Evolutionary conservation across 352 stramenopile species (phyloP).

Genomic region (Phytophthora citrophthora): DNA sequence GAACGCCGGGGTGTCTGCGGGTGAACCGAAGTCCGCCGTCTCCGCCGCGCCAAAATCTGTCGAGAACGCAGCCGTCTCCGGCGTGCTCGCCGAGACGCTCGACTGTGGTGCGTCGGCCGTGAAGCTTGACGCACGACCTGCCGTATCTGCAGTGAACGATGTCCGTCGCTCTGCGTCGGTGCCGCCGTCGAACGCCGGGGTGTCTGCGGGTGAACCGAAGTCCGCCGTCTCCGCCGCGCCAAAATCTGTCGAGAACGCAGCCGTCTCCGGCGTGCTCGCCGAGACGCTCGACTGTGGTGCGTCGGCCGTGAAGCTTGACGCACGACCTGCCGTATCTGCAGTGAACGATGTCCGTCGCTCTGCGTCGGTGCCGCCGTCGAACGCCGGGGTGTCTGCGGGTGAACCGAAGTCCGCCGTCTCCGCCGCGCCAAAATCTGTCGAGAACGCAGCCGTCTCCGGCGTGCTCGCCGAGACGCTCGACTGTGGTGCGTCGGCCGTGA

Average conservation of each 20-base stretch:
- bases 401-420: background rate
- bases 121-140: background rate
- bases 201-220: background rate
- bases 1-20: background rate
- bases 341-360: background rate
- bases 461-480: background rate
- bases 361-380: background rate
- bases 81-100: background rate
- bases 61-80: background rate
- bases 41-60: background rate
- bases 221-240: background rate
- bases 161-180: background rate
- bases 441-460: background rate
- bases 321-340: background rate
- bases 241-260: background rate
- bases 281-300: background rate
- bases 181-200: background rate
- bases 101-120: background rate
- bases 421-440: background rate
- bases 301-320: slow-evolving; percentile 1
- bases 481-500: background rate
- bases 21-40: background rate
- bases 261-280: background rate
- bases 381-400: background rate
- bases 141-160: background rate